These are phyloP conservation scores for Zhuliangozyma parablackwelliae DNA, from an alignment of 1,139 yeast species.

Conservation along the genomic window DNA sequence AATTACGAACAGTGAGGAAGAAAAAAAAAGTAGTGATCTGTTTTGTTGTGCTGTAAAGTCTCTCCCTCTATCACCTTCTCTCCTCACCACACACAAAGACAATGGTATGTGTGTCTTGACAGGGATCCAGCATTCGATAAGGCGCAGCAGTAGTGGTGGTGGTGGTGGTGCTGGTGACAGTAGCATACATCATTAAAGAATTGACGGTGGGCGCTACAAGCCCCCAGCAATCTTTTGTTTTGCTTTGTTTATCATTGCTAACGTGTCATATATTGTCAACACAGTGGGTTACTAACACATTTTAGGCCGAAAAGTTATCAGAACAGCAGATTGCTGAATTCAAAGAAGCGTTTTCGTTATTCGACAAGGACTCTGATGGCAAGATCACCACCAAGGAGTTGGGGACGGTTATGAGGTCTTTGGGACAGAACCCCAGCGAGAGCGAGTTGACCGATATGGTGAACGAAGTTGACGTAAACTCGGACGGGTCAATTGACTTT, in stretches of 20 bases:
- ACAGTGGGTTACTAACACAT: no score
- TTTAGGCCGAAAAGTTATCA: conserved; percentile 83
- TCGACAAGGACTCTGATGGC: conserved; percentile 96
- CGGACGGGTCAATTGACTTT: conserved; percentile 92
- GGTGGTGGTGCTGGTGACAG: no score
- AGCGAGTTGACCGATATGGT: conserved; percentile 94
- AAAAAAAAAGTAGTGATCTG: no score
- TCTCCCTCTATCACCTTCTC: no score
- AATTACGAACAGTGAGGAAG: no score
- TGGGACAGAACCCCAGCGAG: conserved; percentile 96
- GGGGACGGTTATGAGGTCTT: conserved; percentile 97
- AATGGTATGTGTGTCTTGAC: conserved; percentile 3
- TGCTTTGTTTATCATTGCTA: no score
- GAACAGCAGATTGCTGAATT: conserved; percentile 96
- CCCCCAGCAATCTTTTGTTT: no score
- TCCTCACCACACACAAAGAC: no score
- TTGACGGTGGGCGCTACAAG: no score
- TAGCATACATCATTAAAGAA: no score
- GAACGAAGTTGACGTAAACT: conserved; percentile 93
- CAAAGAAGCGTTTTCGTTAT: conserved; percentile 94
- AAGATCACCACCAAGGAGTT: conserved; percentile 90
- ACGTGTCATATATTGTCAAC: no score
- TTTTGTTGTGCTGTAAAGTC: not conserved
- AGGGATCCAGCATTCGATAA: not conserved
- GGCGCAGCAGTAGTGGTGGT: not conserved